A percentile compares a stretch with the other conserved stretches of the same genome.
Conservation (phyloP, 352 stramenopile species). For the Phytophthora ohioensis region DNA sequence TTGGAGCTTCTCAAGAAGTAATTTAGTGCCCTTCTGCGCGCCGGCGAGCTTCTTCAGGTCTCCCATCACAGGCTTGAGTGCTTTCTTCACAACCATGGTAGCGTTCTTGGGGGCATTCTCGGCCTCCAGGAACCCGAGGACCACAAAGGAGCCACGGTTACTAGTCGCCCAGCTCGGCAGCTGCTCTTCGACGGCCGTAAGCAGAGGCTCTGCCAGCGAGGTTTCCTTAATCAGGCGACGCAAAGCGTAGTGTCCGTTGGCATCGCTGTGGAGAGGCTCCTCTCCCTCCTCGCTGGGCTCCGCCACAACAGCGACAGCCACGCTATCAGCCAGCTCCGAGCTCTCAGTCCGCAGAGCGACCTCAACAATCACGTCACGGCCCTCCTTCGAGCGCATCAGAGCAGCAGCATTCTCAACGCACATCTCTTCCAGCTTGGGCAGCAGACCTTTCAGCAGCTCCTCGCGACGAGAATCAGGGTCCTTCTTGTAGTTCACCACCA, state of each 20-base stretch:
- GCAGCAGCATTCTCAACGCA: conserved; percentile 64
- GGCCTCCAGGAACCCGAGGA: conserved; percentile 82
- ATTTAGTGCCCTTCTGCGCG: conserved; percentile 78
- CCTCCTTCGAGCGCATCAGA: conserved; percentile 84
- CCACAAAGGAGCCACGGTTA: conserved; percentile 88
- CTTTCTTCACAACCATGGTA: conserved; percentile 61
- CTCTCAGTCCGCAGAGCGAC: conserved; percentile 73
- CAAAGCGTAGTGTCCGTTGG: conserved; percentile 77
- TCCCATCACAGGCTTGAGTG: conserved; percentile 63
- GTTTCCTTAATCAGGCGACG: conserved; percentile 86
- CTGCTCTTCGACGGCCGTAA: conserved; percentile 58
- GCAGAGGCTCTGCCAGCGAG: conserved; percentile 54
- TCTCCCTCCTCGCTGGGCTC: conserved; percentile 42
- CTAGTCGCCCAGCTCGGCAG: conserved; percentile 62
- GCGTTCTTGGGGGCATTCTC: conserved; percentile 62
- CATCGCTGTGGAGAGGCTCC: conserved; percentile 77
- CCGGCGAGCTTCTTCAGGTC: conserved; percentile 70
- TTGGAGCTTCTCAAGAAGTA: conserved; percentile 88
- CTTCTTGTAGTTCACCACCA: conserved; percentile 91
- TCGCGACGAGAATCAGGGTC: conserved; percentile 77
- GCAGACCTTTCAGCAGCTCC: conserved; percentile 78
- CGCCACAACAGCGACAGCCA: conserved; percentile 57
- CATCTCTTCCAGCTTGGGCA: conserved; percentile 87
- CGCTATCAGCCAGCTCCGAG: conserved; percentile 53
- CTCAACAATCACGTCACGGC: conserved; percentile 83